Evolutionary conservation across 2,329 filamentous ascomycete genomes (phyloP).

Genomic region (Clarireedia homoeocarpa): DNA sequence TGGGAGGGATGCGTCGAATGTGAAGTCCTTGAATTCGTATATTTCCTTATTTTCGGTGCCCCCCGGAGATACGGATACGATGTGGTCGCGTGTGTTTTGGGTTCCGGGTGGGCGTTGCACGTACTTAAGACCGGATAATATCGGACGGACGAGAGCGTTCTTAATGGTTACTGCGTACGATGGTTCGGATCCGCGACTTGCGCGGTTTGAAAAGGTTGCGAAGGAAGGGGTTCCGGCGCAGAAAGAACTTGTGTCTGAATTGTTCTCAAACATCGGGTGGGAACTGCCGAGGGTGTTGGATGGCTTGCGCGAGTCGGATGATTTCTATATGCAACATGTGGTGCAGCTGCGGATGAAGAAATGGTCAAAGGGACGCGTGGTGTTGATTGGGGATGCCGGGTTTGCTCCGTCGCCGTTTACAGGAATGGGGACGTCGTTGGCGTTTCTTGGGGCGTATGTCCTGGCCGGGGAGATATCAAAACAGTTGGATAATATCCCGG

Average conservation of each 20-base stretch:
- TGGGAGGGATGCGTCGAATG: constrained; percentile 33
- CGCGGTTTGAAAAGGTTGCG: constrained; percentile 23
- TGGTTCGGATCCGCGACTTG: too few relatives aligned
- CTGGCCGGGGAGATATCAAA: constrained; percentile 37
- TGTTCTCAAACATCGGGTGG: constrained; percentile 36
- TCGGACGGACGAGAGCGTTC: too few relatives aligned
- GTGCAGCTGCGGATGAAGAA: constrained; percentile 33
- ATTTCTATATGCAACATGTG: constrained; percentile 35
- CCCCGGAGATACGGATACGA: too few relatives aligned
- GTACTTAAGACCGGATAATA: too few relatives aligned
- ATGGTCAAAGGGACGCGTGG: constrained; percentile 32
- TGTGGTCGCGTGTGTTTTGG: too few relatives aligned
- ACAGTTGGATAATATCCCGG: constrained; percentile 10
- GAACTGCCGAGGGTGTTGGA: constrained; percentile 32
- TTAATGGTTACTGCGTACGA: too few relatives aligned
- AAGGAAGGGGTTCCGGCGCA: constrained; percentile 17
- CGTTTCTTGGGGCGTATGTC: constrained; percentile 37
- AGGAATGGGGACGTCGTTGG: constrained; percentile 35
- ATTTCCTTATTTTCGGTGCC: too few relatives aligned
- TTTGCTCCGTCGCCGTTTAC: constrained; percentile 30
- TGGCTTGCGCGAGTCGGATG: constrained; percentile 29
- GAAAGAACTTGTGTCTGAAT: constrained; percentile 1
- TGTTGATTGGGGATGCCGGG: constrained; percentile 47
- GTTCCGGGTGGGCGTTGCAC: too few relatives aligned
- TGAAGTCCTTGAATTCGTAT: constrained; percentile 4